Evolutionary conservation across 768 basidiomycete species (phyloP), one percentile per base, ranked within the genome.

Genomic region (Lentinula sp.): DNA sequence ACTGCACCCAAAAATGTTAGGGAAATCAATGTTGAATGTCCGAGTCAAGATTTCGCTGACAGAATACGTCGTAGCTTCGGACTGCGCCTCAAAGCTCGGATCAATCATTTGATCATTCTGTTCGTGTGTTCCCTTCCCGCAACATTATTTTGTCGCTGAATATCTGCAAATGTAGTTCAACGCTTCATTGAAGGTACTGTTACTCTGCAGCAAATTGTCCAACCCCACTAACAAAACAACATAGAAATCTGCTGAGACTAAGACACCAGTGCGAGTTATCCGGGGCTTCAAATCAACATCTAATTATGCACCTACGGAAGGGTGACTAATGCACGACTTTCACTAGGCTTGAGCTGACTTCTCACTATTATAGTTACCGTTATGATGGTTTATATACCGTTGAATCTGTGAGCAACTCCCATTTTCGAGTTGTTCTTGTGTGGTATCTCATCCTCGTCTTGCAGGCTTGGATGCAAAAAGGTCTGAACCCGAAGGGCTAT

Each of bases 361-460:
- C n/a, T 43, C 18, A 15, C 12, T 18, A 9, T 23, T 60, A 6
- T 57, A 90, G 91, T 28, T 97, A 95, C 69, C 85, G 93, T 8
- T 97, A 97, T 68, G 94, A 96, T 66, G 95, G 95, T 1, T 77
- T 97, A 10, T 97, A 96, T 69, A 74, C 68, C 1, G 88, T 93
- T 15, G 88, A 88, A 72, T 85, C 86, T 77, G 90, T 83, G 62
- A 53, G 37, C n/a, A 10, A 74, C 46, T 33, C 35, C 16, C 13
- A 0, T 3, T 42, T 12, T 64, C 23, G n/a, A 15, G 35, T 9
- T 3, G 15, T 42, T 33, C 18, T 46, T 16, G 9, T 3, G 23
- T 58, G 16, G 6, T 55, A 57, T 49, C 66, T 55, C 33, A 60
- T 50, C 50, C 32, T 20, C 60, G 28, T 2, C 39, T 36, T 16